phyloP scores from a whole-genome alignment of 805 yeast species.

The Saturnispora mendoncae region DNA sequence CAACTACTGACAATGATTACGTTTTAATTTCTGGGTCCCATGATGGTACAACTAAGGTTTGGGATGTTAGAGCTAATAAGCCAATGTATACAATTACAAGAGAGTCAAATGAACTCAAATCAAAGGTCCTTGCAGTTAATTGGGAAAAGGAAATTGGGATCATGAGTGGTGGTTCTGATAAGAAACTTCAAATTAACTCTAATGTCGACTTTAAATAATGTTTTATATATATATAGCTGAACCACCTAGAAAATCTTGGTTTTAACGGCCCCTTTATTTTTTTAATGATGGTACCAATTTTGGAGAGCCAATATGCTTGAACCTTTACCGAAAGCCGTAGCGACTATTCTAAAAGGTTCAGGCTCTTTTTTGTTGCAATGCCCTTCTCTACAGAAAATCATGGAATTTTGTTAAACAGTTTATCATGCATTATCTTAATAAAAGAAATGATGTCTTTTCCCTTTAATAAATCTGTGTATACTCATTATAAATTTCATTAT shows the following conservation, averaged over 20 bases:
- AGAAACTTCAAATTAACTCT: constrained; percentile 74
- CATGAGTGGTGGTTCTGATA: constrained; percentile 90
- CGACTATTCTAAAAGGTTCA: too few relatives aligned
- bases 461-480: too few relatives aligned
- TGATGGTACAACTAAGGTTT: constrained; percentile 88
- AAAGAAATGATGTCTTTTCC: too few relatives aligned
- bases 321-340: too few relatives aligned
- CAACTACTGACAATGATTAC: constrained; percentile 73
- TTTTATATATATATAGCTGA: background rate
- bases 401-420: too few relatives aligned
- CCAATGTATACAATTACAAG: constrained; percentile 77
- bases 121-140: constrained; percentile 76
- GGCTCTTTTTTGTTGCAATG: too few relatives aligned
- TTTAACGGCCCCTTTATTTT: too few relatives aligned
- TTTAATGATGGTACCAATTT: too few relatives aligned
- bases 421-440: too few relatives aligned
- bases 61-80: constrained; percentile 88
- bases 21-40: constrained; percentile 86
- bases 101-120: constrained; percentile 44
- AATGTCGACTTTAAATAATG: constrained; percentile 22
- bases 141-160: constrained; percentile 81
- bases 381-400: too few relatives aligned
- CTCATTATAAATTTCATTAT: too few relatives aligned
- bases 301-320: too few relatives aligned
- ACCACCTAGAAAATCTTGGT: background rate